Evolutionary conservation across 1,284 basidiomycete genomes (phyloP), one percentile per base, ranked within the genome.

Genomic region (Microbotryum lychnidis-dioicae): DNA sequence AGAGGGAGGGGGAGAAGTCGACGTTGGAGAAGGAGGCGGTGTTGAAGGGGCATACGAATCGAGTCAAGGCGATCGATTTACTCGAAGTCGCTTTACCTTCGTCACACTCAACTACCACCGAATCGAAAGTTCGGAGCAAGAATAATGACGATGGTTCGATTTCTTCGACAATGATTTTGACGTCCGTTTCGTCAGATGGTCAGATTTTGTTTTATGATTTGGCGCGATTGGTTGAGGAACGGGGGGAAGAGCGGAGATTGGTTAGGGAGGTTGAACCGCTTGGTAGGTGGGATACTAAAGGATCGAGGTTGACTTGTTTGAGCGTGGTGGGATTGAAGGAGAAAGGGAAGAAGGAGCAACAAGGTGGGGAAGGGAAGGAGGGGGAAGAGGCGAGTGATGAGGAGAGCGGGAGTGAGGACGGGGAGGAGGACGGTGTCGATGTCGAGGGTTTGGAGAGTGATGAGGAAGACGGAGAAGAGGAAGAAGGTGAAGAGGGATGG

Each of bases 111-210:
- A 2, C 23, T 4, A 69, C 75, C 37, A 69, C 75, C 37, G 6
- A n/a, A 10, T 49, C 45, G 4, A 42, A 49, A 14, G 23, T 46
- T 42, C 37, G 12, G 18, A 12, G 4, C 67, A 71, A 23, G 23
- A 23, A 2, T 23, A 12, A 37, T 61, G 8, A 72, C 64, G 27
- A 51, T 58, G 56, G 16, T 54, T 64, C 68, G 1, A 37, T 23
- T 23, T 23, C 61, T 2, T 71, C 67, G 46, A 88, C 86, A 0
- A 83, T 82, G 0, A 77, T 91, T 23, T 80, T 83, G 14, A 81
- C 83, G 60, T 87, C 88, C 4, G 84, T 83, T 16, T 92, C 89
- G 0, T 90, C 89, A 0, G 91, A 93, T 66, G 91, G 91, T 10
- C 82, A 83, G 58, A 84, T 93, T 69, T 83, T 85, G 69, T 73